Base-by-base conservation (phyloP, 345 rosid species). In the Pistacia vera region DNA sequence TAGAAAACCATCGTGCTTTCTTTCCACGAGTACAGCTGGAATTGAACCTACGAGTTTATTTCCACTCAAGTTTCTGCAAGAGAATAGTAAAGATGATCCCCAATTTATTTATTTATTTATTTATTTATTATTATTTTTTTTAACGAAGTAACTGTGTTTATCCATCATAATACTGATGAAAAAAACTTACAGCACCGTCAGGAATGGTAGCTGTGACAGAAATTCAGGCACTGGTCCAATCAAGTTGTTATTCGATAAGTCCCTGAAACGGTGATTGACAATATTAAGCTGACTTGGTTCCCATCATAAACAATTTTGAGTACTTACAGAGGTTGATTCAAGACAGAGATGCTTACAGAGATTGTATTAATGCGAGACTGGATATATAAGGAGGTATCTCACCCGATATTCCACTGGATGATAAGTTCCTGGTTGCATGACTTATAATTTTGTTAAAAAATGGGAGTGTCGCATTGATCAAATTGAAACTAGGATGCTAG, bases 171-270 rank as follows among this genome's bases (percentile, higher is more conserved):
- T 25, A 0, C 0, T 22, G 25, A 22, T 22, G 25, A 22, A 22
- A 0, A 22, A 22, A 22, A 22, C 25, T 22, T 22, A 22, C 25
- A 22, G 25, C 25, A 22, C 25, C 9, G 57, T 74, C 72, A 89
- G 78, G 35, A 72, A 80, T 73, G 78, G 67, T 73, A 89, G 71
- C 55, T 4, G n/a, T 8, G 80, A 63, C 1, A 89, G 84, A 79
- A 88, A 88, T 4, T 67, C 72, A 0, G 92, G 94, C 58, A 88
- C 75, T 41, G 57, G 55, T 18, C 90, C 91, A 0, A 74, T 77
- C 78, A 90, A 82, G 64, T 55, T 86, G 68, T 88, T 86, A 71
- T 83, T 81, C 17, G 89, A 87, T 58, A 87, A 80, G 74, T 89
- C 90, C 75, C 90, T 89, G 62, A 10, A 16, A 13, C 0, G 56